A percentile compares a stretch with the other conserved stretches of the same genome.
Evolutionary conservation across 148 eudicot genomes (phyloP).

Genomic region (Silene conica): DNA sequence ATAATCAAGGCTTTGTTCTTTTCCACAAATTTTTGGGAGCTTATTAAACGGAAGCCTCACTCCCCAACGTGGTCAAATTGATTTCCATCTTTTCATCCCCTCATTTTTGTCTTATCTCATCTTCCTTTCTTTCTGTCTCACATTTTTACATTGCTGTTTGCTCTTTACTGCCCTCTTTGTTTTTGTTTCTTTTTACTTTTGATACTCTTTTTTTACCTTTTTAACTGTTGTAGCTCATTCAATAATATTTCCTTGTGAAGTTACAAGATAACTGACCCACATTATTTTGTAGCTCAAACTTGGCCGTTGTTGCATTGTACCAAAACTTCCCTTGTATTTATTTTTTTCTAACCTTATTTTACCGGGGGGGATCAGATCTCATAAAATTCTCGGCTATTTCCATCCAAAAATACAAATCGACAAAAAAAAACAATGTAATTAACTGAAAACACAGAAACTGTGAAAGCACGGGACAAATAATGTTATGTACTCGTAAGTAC

Average conservation of each 20-base stretch:
- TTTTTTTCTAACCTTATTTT: background rate
- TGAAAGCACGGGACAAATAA: background rate
- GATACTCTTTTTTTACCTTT: background rate
- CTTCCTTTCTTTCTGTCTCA: background rate
- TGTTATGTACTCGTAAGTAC: background rate
- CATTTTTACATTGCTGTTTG: background rate
- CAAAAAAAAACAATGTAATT: background rate
- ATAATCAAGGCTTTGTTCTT: background rate
- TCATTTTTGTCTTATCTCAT: background rate
- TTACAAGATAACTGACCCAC: background rate
- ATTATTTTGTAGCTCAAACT: background rate
- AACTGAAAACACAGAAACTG: background rate
- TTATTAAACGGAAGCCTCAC: background rate
- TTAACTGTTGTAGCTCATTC: background rate
- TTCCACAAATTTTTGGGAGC: background rate
- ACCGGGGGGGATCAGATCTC: background rate
- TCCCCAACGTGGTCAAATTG: background rate
- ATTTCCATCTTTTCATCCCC: background rate
- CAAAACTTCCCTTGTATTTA: background rate
- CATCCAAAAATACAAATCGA: background rate
- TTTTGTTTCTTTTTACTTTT: background rate
- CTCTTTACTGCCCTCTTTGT: background rate
- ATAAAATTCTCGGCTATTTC: background rate
- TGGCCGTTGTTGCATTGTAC: background rate
- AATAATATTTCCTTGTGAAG: background rate